These are phyloP conservation scores for Penicillium paradoxum DNA, from an alignment of 495 filamentous ascomycete species.

Conservation along the genomic window DNA sequence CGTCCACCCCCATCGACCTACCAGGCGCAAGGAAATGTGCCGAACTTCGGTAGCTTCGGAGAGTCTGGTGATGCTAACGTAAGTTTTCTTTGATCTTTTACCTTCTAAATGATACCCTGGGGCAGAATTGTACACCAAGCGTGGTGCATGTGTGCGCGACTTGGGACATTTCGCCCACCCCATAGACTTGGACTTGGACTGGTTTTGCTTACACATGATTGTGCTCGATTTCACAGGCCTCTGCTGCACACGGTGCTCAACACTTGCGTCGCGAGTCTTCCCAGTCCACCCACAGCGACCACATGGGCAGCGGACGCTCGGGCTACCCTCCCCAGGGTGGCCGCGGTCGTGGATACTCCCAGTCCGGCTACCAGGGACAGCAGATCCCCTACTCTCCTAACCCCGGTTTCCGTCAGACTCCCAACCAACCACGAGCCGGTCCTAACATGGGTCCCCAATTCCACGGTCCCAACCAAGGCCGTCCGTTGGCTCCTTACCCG, in stretches of 20 bases:
- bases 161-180: background rate
- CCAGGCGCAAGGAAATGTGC: slow-evolving; percentile 55
- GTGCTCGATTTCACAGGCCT: slow-evolving; percentile 55
- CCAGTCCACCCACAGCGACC: slow-evolving; percentile 69
- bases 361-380: slow-evolving; percentile 51
- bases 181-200: background rate
- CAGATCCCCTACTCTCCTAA: slow-evolving; percentile 63
- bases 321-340: slow-evolving; percentile 54
- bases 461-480: slow-evolving; percentile 49
- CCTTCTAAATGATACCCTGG: background rate
- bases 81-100: slow-evolving; percentile 40
- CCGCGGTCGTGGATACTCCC: slow-evolving; percentile 64
- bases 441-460: slow-evolving; percentile 61
- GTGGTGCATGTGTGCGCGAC: slow-evolving; percentile 6
- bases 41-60: slow-evolving; percentile 80
- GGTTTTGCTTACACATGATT: slow-evolving; percentile 37
- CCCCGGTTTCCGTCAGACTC: slow-evolving; percentile 52
- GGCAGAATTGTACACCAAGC: background rate
- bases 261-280: slow-evolving; percentile 81
- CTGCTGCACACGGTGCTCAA: slow-evolving; percentile 57
- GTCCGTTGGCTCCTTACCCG: slow-evolving; percentile 52
- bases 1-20: slow-evolving; percentile 67
- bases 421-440: slow-evolving; percentile 60
- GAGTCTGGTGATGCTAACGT: slow-evolving; percentile 62
- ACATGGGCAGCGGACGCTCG: slow-evolving; percentile 50